Base-by-base conservation (phyloP, 192 early-diverging fungal genomes). In the Backusella mclennaniae region DNA sequence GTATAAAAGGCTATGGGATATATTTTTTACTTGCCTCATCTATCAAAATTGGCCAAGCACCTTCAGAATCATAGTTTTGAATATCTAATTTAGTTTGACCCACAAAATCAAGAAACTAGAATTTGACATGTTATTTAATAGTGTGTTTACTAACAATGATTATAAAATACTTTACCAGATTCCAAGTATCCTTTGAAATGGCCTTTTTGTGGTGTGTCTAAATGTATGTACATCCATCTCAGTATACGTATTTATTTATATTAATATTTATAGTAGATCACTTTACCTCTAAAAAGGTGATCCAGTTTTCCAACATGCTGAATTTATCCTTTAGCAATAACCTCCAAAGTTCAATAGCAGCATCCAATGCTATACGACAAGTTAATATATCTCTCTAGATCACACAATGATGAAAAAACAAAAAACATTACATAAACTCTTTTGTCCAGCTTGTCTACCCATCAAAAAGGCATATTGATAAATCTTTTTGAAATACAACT, bases 31-130 rank as follows among this genome's bases (percentile, higher is more conserved):
- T 78, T 79, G 85, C 86, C 56, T 92, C 89, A 74, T 96, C 94
- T 79, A 96, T 94, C 35, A 96, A 82, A 69, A 93, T 89, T 14
- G 94, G 94, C 94, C 94, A 96, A 49, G 94, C 94, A 41, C 93
- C 89, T 77, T 94, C 93, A 7, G 87, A 84, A 74, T 95, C 94
- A 80, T 95, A 87, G 67, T 88, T 92, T 12, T 79, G 78, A 75
- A 95, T 85, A 69, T 92, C 84, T 33, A 83, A 73, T 77, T 90
- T 83, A 35, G 85, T 84, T 74, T 91, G 91, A 67, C 80, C 85
- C 23, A 88, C 82, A 81, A 95, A 95, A 73, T 95, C 94, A 76
- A 92, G 84, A 39, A 95, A 85, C 92, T 95, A 84, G 19, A 6
- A 49, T n/a, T 44, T 4, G 33, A 21, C 15, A 15, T 39, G 23